These are phyloP conservation scores for Cladosporium sp. DNA, from an alignment of 2,329 filamentous ascomycete species.

Conservation along the genomic window DNA sequence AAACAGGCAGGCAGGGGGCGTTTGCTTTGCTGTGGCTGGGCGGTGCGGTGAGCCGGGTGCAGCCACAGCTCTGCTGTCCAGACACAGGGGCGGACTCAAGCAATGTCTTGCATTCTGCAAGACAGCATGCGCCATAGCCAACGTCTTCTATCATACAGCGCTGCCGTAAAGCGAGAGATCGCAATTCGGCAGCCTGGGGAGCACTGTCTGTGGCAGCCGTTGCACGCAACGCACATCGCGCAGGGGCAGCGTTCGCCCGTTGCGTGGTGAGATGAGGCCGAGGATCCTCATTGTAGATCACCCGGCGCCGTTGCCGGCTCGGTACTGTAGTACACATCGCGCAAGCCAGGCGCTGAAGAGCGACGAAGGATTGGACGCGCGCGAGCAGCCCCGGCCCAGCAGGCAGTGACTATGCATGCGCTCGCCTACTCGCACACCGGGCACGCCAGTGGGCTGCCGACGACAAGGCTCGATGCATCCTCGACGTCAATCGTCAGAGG, in stretches of 20 bases:
- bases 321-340: neutral
- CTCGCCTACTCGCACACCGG: neutral
- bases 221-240: slow-evolving; percentile 4
- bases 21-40: neutral
- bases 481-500: slow-evolving; percentile 5
- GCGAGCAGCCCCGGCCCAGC: neutral
- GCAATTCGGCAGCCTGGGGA: neutral
- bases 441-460: neutral
- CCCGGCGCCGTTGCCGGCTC: slow-evolving; percentile 26
- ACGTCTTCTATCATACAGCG: slow-evolving; percentile 6
- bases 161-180: slow-evolving; percentile 2
- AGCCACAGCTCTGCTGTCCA: neutral
- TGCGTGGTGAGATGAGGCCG: slow-evolving; percentile 22
- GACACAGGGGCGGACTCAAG: neutral
- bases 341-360: neutral
- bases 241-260: slow-evolving; percentile 13
- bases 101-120: slow-evolving; percentile 13
- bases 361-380: neutral
- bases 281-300: slow-evolving; percentile 26
- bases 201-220: slow-evolving; percentile 1
- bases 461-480: neutral
- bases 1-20: slow-evolving; percentile 7
- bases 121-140: slow-evolving; percentile 12
- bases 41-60: neutral
- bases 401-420: slow-evolving; percentile 1